Evolutionary conservation across 306 rosid species (phyloP), one percentile per base, ranked within the genome.

Genomic region (Trichosanthes cucumerina): DNA sequence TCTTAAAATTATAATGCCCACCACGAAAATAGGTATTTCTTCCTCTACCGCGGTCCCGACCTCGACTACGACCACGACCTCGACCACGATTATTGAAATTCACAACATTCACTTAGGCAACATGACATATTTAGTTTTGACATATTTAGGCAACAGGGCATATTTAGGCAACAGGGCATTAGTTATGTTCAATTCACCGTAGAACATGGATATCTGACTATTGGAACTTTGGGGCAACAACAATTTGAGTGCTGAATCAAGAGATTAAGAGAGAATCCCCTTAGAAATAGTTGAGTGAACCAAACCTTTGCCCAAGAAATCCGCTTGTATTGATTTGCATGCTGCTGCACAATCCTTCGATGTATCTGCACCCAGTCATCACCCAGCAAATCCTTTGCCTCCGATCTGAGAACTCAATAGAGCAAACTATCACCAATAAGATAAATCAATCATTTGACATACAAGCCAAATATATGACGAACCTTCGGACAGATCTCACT

Each of bases 331-430:
- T 92, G 98, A 87, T 96, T 96, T 69, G 98, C 99, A 89, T 96
- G 99, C 85, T 96, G 97, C 81, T 96, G 99, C 53, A 95, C 98
- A 78, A 92, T 89, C 85, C 98, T 85, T 79, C 97, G 88, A 75
- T 96, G 99, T 85, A 88, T 96, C 88, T 96, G 99, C 86, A 96
- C 97, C 99, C 99, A 96, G 81, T 96, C 99, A 79, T 96, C 99
- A 53, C 99, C 99, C 85, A 96, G 79, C 93, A 89, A 88, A 53
- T 96, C 98, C 82, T 96, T 96, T 80, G 96, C 99, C 79, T 96
- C 99, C 50, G 99, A 95, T 86, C 99, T 95, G 84, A 69, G 56
- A 79, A 80, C 57, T 24, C 54, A 44, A 7, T 57, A 6, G 31
- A 23, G 57, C 4, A n/a, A 38, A 36, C 46, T 38, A 76, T 59